Percentiles rank a stretch among this genome's conserved stretches.
phyloP scores from a whole-genome alignment of 2,329 filamentous ascomycete genomes.

The Aspergillus fischeri region DNA sequence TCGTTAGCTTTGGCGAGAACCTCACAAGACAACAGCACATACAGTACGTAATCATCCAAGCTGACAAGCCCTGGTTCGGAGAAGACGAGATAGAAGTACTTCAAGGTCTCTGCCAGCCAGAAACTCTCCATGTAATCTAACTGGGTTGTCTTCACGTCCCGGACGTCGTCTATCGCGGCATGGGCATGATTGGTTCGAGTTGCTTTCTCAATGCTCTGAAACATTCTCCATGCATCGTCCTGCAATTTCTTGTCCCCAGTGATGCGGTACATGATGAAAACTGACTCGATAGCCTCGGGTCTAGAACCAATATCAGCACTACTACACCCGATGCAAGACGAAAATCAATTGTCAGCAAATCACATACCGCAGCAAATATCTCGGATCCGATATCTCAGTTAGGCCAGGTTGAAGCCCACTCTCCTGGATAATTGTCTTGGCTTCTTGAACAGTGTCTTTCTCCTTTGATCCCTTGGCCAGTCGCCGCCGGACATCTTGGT shows the following conservation, averaged over 20 bases:
- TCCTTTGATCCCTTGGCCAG: constrained; percentile 13
- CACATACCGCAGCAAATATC: constrained; percentile 30
- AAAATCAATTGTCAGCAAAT: not conserved
- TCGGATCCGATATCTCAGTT: constrained; percentile 20
- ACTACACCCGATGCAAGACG: not conserved
- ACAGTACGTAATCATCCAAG: constrained; percentile 44
- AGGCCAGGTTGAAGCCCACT: constrained; percentile 26
- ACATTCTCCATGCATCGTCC: constrained; percentile 49
- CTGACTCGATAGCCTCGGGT: constrained; percentile 58
- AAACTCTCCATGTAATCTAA: constrained; percentile 43
- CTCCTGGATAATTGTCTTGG: constrained; percentile 16
- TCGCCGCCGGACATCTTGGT: constrained; percentile 22
- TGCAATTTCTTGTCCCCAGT: constrained; percentile 50
- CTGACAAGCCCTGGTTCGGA: constrained; percentile 37
- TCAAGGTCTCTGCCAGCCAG: constrained; percentile 44
- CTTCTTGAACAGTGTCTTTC: constrained; percentile 14
- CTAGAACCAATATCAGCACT: constrained; percentile 14
- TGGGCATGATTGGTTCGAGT: constrained; percentile 42
- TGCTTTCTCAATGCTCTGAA: constrained; percentile 42
- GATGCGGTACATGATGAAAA: constrained; percentile 58
- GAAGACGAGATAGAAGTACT: constrained; percentile 45
- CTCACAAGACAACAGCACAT: constrained; percentile 13
- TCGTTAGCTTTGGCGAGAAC: not conserved
- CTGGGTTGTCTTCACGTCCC: constrained; percentile 22
- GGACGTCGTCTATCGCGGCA: constrained; percentile 42